Base-by-base conservation (phyloP, 768 basidiomycete genomes). In the Tylopilus sp. region DNA sequence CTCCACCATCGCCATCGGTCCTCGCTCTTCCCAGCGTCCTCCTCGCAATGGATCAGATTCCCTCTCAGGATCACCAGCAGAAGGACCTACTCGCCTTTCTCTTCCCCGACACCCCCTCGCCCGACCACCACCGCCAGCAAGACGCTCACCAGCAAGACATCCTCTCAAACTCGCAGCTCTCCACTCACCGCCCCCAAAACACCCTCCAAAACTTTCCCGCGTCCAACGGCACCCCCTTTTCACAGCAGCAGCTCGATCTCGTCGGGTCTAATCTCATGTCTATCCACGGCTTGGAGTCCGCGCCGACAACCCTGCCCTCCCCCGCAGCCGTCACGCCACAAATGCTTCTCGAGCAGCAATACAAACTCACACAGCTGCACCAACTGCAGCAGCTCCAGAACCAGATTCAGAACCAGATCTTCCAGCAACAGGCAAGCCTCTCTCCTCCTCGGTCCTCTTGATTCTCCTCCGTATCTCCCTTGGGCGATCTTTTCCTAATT, bases 351-450 rank as follows among this genome's bases (percentile, higher is more conserved):
- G 85, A 88, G 61, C 87, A 90, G 59, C 88, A 91, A 66, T 80
- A 88, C 71, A 86, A 85, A 65, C 75, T 91, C 40, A 79, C 79
- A 2, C 87, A 88, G 65, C 73, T 92, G 3, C 90, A 87, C 55
- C 83, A 87, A 65, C 73, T 88, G 9, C 87, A 86, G 62, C 83
- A 88, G 65, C 73, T 86, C 12, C 88, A 94, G 63, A 84, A 86
- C 52, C 86, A 91, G 71, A 88, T 91, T 51, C 88, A 94, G 65
- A 83, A 84, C 51, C 86, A 91, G 74, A 88, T 91, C 53, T 88
- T 92, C 52, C 91, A 93, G 62, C 91, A 93, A 64, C 91, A 93
- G 83, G 91, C 86, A 50, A 55, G 80, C 64, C 45, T 44, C 43
- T 49, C 50, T 46, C 48, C 50, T 46, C 47, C 35, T 9, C 28